Conservation (phyloP, 129 eudicot genomes). For the Oenanthe sinensis region DNA sequence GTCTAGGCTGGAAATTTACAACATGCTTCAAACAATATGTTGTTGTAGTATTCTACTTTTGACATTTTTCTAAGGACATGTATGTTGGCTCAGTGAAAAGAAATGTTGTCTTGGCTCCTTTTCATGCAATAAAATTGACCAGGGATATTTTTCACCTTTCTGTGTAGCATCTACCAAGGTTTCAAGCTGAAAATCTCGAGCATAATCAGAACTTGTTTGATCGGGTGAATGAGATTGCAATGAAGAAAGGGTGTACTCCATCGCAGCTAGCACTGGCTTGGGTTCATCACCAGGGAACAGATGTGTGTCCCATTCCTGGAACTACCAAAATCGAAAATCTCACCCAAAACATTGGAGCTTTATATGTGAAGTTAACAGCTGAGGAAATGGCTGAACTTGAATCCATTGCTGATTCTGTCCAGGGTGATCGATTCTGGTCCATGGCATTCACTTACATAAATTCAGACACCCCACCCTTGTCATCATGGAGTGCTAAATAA, state of each 20-base stretch:
- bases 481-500: background rate
- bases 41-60: background rate
- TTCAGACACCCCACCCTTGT: slow-evolving; percentile 2
- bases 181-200: background rate
- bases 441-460: background rate
- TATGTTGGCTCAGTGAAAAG: background rate
- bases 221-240: background rate
- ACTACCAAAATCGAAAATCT: background rate
- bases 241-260: background rate
- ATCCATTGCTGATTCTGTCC: background rate
- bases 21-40: background rate
- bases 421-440: background rate
- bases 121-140: background rate
- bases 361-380: background rate
- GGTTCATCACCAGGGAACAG: slow-evolving; percentile 7
- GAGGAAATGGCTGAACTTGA: slow-evolving; percentile 2
- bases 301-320: slow-evolving; percentile 1
- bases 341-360: background rate
- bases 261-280: slow-evolving; percentile 4
- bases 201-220: background rate
- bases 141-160: background rate
- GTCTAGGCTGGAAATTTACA: background rate
- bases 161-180: background rate
- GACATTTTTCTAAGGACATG: background rate
- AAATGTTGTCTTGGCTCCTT: background rate